Percentiles rank a stretch among this genome's conserved stretches.
Conservation (phyloP, 2,329 filamentous ascomycete species). For the Clarireedia monteithiana region DNA sequence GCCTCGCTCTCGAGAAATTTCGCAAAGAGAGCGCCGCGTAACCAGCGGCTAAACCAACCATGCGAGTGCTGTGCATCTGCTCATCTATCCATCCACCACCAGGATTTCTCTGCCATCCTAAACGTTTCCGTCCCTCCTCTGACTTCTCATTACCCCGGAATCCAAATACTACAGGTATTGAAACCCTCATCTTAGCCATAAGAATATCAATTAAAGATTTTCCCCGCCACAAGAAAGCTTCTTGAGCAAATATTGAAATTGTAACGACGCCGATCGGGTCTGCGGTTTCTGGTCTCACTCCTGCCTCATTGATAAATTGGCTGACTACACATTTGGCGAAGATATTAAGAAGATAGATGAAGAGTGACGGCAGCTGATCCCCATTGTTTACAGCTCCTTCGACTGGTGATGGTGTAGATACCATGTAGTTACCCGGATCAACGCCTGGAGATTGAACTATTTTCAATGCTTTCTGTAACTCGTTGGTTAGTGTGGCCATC, state of each 20-base stretch:
- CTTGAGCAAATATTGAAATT: slow-evolving; percentile 65
- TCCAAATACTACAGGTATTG: slow-evolving; percentile 81
- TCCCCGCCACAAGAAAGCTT: slow-evolving; percentile 59
- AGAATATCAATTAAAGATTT: slow-evolving; percentile 72
- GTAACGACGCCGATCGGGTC: slow-evolving; percentile 74
- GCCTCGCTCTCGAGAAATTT: slow-evolving; percentile 63
- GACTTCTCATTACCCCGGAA: slow-evolving; percentile 70
- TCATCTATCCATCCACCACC: slow-evolving; percentile 49
- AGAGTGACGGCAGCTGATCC: slow-evolving; percentile 52
- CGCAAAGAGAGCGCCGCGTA: slow-evolving; percentile 77
- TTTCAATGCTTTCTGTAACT: not conserved
- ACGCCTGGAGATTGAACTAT: slow-evolving; percentile 27
- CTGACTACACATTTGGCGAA: slow-evolving; percentile 66
- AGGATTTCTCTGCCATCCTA: slow-evolving; percentile 61
- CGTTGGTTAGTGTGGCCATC: slow-evolving; percentile 25
- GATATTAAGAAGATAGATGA: slow-evolving; percentile 70
- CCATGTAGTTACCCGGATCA: slow-evolving; percentile 48
- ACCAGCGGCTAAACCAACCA: slow-evolving; percentile 76
- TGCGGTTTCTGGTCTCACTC: slow-evolving; percentile 55
- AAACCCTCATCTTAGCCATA: slow-evolving; percentile 74
- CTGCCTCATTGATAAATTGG: slow-evolving; percentile 61
- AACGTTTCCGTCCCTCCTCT: slow-evolving; percentile 52
- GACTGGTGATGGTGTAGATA: slow-evolving; percentile 37
- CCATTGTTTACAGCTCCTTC: slow-evolving; percentile 38
- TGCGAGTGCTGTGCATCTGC: slow-evolving; percentile 70